Evolutionary conservation across 2,329 filamentous ascomycete genomes (phyloP), one percentile per base, ranked within the genome.

Genomic region (Epichloe sp.): DNA sequence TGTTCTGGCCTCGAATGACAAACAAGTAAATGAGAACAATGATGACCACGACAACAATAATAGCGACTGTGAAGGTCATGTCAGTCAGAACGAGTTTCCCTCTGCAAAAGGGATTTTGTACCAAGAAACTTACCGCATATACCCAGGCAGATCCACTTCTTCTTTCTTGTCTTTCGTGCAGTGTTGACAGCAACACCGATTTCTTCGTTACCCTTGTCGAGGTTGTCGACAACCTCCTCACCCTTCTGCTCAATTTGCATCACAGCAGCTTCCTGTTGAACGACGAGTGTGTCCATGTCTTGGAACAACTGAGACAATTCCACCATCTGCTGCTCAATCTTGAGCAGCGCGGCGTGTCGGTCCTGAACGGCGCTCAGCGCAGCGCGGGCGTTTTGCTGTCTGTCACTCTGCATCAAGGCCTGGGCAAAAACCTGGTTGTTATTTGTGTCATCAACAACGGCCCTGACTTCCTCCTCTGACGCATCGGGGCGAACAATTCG

Each of bases 91-190:
- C 8, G 26, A 19, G 12, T 31, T n/a, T 38, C 15, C 34, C 11
- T 23, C 3, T 12, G 34, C 23, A 23, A 6, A 40, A 45, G 6
- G 2, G 12, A 4, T 19, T 14, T 4, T 31, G 10, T 31, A 11
- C 31, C 3, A 12, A 23, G 12, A 35, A 19, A 62, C 77, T 59
- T 72, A 80, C 77, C 71, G 59, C 76, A 71, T 62, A 96, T 88
- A 61, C 84, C 82, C 59, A 95, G 71, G 75, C 89, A 95, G 66
- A 86, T 90, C 90, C 89, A 96, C 85, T 96, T 96, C 88, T 94
- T 95, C 73, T 82, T 87, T 59, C 87, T 79, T 48, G 85, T 87
- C 59, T 81, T 79, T 65, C 85, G 77, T 8, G 91, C 91, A 59
- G 87, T 95, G 54, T 78, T 76, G 55, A 95, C 86, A 12, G 90